Conservation (phyloP, 140 eudicot genomes). For the Bidens hawaiensis region DNA sequence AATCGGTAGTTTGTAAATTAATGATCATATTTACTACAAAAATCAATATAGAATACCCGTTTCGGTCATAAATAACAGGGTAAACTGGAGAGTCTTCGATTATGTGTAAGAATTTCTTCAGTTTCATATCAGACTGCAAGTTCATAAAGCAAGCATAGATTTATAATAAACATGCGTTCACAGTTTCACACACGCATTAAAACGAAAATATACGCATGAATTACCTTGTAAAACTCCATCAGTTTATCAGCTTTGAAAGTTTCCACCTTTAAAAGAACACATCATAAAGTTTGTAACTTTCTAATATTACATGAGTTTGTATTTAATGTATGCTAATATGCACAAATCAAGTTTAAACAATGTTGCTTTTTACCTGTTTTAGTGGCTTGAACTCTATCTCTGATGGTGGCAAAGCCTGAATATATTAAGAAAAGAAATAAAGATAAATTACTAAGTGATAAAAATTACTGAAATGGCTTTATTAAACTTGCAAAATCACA, state of each 20-base stretch:
- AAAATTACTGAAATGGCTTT: not conserved
- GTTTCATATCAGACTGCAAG: no score
- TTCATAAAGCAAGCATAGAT: no score
- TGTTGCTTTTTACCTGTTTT: conserved; percentile 69
- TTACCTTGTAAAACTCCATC: no score
- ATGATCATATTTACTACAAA: not conserved
- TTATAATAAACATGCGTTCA: not conserved
- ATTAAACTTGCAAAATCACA: no score
- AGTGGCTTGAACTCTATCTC: conserved; percentile 80
- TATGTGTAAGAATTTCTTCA: no score
- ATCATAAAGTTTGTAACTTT: not conserved
- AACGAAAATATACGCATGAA: conserved; percentile 5
- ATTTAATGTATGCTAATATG: conserved; percentile 12
- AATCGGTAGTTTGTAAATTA: no score
- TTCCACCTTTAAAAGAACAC: conserved; percentile 42
- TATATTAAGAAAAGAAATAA: not conserved
- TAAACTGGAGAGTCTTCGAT: no score
- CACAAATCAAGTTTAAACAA: not conserved
- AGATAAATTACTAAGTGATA: conserved; percentile 8
- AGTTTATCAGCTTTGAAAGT: conserved; percentile 75
- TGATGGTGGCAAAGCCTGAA: conserved; percentile 83
- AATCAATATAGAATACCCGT: conserved; percentile 46
- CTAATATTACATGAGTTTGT: conserved; percentile 1
- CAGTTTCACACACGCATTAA: not conserved
- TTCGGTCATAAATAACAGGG: conserved; percentile 76